Evolutionary conservation across 345 rosid species (phyloP).

Genomic region (Psidium friedrichsthalianum): DNA sequence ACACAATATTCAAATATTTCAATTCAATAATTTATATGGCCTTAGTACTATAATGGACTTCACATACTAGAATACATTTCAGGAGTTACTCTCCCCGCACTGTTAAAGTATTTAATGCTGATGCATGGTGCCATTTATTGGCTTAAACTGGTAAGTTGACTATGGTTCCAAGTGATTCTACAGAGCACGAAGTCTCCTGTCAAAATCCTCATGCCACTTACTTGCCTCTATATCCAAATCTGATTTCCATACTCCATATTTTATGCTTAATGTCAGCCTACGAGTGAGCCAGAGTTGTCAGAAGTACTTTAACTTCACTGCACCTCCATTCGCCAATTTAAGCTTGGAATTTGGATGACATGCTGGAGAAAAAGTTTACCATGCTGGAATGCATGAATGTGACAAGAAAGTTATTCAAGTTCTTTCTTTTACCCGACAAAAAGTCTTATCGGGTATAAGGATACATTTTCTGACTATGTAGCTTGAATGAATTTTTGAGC

Average conservation of each 20-base stretch:
- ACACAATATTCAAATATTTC: background rate
- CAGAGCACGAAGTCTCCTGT: background rate
- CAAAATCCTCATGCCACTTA: background rate
- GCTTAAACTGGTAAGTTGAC: background rate
- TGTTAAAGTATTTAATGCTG: background rate
- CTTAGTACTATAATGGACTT: background rate
- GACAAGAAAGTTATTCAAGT: background rate
- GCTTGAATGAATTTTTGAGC: background rate
- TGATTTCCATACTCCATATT: background rate
- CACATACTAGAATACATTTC: background rate
- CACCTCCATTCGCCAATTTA: background rate
- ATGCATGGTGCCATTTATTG: background rate
- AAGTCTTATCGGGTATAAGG: background rate
- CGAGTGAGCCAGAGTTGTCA: background rate
- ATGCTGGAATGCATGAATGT: background rate
- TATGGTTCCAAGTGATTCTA: background rate
- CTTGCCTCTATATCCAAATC: background rate
- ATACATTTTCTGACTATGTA: background rate
- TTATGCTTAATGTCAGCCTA: background rate
- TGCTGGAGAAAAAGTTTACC: background rate
- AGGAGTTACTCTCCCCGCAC: background rate
- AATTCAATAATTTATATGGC: background rate
- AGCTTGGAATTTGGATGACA: background rate
- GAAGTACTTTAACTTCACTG: background rate
- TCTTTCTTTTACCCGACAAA: background rate